Conservation (phyloP, 768 basidiomycete species). For the Lepiota subincarnata region DNA sequence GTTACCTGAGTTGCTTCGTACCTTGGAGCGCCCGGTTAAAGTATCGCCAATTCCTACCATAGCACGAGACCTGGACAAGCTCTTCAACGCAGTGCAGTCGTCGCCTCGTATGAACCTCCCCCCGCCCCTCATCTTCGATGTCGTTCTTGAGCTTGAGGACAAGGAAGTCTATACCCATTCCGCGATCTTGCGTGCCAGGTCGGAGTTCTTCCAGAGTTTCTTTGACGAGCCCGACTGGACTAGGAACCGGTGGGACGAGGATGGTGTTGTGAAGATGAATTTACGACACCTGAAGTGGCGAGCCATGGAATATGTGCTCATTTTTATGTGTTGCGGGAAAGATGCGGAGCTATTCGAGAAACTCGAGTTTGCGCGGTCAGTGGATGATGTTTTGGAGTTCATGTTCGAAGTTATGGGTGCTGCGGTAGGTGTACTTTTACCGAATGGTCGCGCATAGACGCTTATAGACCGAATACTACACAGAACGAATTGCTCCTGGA, state of each 20-base stretch:
- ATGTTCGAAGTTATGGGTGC: slow-evolving; percentile 83
- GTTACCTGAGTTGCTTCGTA: slow-evolving; percentile 48
- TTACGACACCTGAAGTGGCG: slow-evolving; percentile 71
- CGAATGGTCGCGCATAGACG: not conserved
- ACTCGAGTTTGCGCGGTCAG: slow-evolving; percentile 55
- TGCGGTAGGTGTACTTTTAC: slow-evolving; percentile 50
- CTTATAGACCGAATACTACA: not conserved
- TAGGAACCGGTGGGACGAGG: slow-evolving; percentile 41
- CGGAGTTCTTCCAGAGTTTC: slow-evolving; percentile 78
- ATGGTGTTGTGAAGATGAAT: slow-evolving; percentile 57
- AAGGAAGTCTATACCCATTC: slow-evolving; percentile 66
- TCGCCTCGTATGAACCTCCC: slow-evolving; percentile 19
- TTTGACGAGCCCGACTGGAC: slow-evolving; percentile 87
- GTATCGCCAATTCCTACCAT: slow-evolving; percentile 46
- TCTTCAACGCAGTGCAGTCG: slow-evolving; percentile 34
- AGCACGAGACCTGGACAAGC: slow-evolving; percentile 39
- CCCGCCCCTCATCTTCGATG: slow-evolving; percentile 51
- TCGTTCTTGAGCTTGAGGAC: slow-evolving; percentile 69
- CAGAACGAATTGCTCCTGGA: slow-evolving; percentile 90
- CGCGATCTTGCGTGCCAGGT: slow-evolving; percentile 73
- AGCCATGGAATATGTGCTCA: slow-evolving; percentile 70
- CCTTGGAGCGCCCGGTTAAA: slow-evolving; percentile 62
- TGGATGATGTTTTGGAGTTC: slow-evolving; percentile 80
- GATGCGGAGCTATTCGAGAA: slow-evolving; percentile 63
- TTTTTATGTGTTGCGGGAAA: slow-evolving; percentile 72